These are phyloP conservation scores for Eremochloa ophiuroides DNA, from an alignment of 176 grass and related monocot genomes.

Conservation along the genomic window DNA sequence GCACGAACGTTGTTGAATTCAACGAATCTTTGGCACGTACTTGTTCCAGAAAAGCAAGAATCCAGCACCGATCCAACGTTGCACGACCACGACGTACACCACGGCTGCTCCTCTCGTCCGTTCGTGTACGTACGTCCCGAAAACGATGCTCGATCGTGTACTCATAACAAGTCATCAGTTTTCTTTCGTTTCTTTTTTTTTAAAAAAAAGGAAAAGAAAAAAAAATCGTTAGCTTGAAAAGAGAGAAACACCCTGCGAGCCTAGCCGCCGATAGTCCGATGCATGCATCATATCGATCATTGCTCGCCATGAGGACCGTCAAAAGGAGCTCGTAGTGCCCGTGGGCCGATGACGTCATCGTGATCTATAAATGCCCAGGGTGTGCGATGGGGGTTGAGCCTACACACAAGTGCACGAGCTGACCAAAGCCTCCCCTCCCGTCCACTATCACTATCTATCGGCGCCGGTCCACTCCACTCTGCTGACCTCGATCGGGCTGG, in stretches of 20 bases:
- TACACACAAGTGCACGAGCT: conserved; percentile 3
- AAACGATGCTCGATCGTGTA: conserved; percentile 2
- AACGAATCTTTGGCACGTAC: conserved; percentile 7
- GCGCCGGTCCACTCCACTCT: background rate
- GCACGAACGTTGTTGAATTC: background rate
- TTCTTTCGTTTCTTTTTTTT: too few relatives aligned
- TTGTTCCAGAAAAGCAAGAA: background rate
- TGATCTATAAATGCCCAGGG: conserved; percentile 28
- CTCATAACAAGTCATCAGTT: too few relatives aligned
- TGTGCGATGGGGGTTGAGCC: background rate
- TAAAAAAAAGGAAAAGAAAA: too few relatives aligned
- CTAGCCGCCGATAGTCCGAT: too few relatives aligned
- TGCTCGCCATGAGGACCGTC: background rate
- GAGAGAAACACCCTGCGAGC: too few relatives aligned
- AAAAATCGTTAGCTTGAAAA: too few relatives aligned
- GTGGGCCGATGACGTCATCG: conserved; percentile 1
- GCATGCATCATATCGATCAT: too few relatives aligned
- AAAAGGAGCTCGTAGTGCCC: background rate
- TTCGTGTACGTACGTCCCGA: background rate
- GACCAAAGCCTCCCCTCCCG: background rate
- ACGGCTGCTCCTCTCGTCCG: background rate
- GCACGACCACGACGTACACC: background rate
- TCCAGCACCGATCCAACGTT: background rate
- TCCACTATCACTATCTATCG: too few relatives aligned
- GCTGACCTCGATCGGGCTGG: too few relatives aligned